Percentiles rank a stretch among this genome's conserved stretches.
phyloP scores from a whole-genome alignment of 2,329 filamentous ascomycete genomes.

The Neospermospora avenae region DNA sequence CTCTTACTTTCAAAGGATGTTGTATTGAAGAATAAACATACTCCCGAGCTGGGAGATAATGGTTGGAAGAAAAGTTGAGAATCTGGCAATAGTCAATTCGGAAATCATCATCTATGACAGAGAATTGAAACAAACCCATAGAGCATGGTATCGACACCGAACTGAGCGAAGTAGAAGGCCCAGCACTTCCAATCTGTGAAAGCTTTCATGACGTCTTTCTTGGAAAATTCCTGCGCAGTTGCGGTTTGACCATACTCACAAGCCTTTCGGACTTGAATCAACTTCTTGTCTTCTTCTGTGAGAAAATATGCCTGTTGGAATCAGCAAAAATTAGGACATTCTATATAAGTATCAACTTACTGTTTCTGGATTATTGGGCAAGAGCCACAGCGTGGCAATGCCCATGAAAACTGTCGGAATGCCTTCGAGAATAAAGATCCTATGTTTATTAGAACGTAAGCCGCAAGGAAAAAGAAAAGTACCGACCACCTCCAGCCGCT shows the following conservation, averaged over 20 bases:
- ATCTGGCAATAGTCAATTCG: constrained; percentile 37
- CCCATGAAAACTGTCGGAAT: constrained; percentile 55
- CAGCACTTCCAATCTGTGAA: constrained; percentile 64
- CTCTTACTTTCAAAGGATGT: neutral
- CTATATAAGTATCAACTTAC: constrained; percentile 37
- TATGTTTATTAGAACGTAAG: neutral
- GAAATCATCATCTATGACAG: neutral
- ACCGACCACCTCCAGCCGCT: constrained; percentile 59
- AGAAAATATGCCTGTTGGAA: constrained; percentile 44
- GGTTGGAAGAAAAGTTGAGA: constrained; percentile 64
- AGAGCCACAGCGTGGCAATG: constrained; percentile 49
- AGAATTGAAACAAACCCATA: constrained; percentile 42
- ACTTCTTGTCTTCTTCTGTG: constrained; percentile 45
- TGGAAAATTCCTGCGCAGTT: constrained; percentile 51
- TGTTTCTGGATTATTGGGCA: constrained; percentile 57
- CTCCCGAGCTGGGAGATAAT: constrained; percentile 61
- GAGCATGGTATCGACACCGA: constrained; percentile 61
- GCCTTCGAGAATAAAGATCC: constrained; percentile 52
- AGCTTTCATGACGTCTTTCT: constrained; percentile 53
- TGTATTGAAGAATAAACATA: neutral
- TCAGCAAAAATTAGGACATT: neutral
- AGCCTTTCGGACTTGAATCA: constrained; percentile 18
- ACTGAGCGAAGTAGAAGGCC: constrained; percentile 56
- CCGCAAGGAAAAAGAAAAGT: too few species aligned
- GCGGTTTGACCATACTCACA: constrained; percentile 49